A percentile compares a stretch with the other conserved stretches of the same genome.
These are phyloP conservation scores for Arthrobotrys entomopaga DNA, from an alignment of 2,329 filamentous ascomycete species.

Conservation along the genomic window DNA sequence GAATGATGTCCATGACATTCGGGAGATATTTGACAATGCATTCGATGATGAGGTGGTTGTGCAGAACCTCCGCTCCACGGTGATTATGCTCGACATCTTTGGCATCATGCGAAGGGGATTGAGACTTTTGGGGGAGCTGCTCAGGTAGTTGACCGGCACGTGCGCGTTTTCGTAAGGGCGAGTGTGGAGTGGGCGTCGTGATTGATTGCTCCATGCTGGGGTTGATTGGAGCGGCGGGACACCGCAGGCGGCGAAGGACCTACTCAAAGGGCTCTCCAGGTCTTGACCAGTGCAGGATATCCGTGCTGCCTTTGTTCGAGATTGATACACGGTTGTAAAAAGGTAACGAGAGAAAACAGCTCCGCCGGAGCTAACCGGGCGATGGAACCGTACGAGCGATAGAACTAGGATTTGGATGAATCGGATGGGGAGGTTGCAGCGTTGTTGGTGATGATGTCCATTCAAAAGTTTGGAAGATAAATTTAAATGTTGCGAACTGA, in stretches of 20 bases:
- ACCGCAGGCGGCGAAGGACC: no score
- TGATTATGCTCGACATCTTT: constrained; percentile 8
- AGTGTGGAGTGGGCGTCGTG: background rate
- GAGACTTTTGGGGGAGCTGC: background rate
- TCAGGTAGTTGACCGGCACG: background rate
- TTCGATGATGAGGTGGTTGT: constrained; percentile 48
- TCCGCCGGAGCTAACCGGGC: background rate
- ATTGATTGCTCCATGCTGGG: constrained; percentile 22
- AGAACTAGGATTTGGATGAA: no score
- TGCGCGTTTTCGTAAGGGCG: constrained; percentile 20
- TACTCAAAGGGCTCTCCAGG: no score
- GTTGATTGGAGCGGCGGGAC: background rate
- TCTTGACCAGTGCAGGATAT: no score
- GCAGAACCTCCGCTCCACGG: constrained; percentile 40
- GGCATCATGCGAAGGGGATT: background rate
- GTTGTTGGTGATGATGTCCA: no score
- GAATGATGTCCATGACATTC: constrained; percentile 46
- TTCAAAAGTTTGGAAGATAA: no score
- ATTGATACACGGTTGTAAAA: no score
- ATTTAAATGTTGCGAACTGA: no score
- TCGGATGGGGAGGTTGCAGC: no score
- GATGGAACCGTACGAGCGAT: no score
- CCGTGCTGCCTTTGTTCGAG: no score
- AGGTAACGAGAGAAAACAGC: constrained; percentile 9
- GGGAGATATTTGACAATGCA: constrained; percentile 45